Conservation (phyloP, 2,329 filamentous ascomycete genomes). For the Ophioceras dolichostomum region DNA sequence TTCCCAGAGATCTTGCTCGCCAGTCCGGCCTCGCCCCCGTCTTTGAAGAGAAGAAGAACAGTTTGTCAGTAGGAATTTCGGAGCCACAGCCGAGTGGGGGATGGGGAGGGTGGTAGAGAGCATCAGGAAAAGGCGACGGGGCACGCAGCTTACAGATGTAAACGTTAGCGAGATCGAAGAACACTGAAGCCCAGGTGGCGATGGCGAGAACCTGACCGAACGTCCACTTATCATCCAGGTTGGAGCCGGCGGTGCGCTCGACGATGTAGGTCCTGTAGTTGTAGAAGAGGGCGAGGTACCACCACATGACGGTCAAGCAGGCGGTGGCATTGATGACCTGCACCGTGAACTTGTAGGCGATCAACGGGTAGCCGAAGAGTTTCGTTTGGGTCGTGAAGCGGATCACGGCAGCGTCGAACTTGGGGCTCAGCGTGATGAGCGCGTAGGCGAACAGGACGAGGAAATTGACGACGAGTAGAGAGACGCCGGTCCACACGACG, state of each 20-base stretch:
- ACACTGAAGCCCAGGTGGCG: conserved; percentile 16
- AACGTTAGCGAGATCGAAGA: conserved; percentile 13
- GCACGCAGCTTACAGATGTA: conserved; percentile 15
- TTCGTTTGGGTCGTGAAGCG: neutral
- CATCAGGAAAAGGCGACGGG: no score
- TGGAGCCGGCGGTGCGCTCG: conserved; percentile 5
- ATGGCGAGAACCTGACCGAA: conserved; percentile 18
- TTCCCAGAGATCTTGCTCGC: no score
- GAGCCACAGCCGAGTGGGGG: no score
- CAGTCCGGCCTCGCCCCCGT: no score
- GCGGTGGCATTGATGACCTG: conserved; percentile 7
- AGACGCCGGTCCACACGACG: neutral
- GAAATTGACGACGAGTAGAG: conserved; percentile 5
- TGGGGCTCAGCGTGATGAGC: conserved; percentile 7
- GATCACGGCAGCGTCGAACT: conserved; percentile 4
- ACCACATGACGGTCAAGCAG: conserved; percentile 14
- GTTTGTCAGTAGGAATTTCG: no score
- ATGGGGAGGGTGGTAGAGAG: no score
- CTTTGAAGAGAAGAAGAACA: no score
- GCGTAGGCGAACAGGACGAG: conserved; percentile 5
- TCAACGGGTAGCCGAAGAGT: neutral
- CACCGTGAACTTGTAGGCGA: conserved; percentile 5
- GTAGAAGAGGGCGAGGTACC: conserved; percentile 14
- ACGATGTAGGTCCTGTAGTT: conserved; percentile 10
- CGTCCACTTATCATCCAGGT: conserved; percentile 13